Evolutionary conservation across 1,284 basidiomycete species (phyloP).

Genomic region (Crucibulum cyathiforme): DNA sequence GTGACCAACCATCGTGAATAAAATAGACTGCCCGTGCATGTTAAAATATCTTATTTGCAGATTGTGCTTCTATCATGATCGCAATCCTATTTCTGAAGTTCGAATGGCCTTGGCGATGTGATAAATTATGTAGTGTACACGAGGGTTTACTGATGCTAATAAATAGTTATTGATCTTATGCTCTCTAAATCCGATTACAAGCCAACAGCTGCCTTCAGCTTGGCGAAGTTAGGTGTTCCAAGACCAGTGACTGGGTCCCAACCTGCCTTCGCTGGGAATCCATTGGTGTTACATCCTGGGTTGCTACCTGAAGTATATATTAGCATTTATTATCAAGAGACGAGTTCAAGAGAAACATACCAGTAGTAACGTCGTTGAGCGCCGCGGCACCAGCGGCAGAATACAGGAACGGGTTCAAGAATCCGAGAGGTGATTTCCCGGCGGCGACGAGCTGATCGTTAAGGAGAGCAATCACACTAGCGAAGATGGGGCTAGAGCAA

Average conservation of each 20-base stretch:
- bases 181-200: background rate
- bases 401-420: constrained; percentile 30
- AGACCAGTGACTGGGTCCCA: constrained; percentile 30
- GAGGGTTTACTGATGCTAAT: too few species aligned
- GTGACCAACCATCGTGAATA: too few species aligned
- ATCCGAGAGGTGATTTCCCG: constrained; percentile 21
- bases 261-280: constrained; percentile 20
- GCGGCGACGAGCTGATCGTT: constrained; percentile 14
- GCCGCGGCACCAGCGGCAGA: constrained; percentile 22
- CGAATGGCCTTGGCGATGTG: too few species aligned
- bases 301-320: constrained; percentile 10
- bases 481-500: constrained; percentile 22
- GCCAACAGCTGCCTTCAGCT: constrained; percentile 3
- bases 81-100: too few species aligned
- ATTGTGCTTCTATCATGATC: too few species aligned
- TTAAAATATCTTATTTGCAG: too few species aligned
- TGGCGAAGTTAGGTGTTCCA: constrained; percentile 23
- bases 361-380: constrained; percentile 31
- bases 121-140: too few species aligned
- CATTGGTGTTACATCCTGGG: constrained; percentile 20
- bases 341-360: constrained; percentile 3
- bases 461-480: constrained; percentile 22
- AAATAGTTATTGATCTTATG: too few species aligned
- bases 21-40: too few species aligned
- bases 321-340: background rate